Percentiles rank a stretch among this genome's conserved stretches.
Evolutionary conservation across 768 basidiomycete genomes (phyloP).

Genomic region (Austroboletus festivus): DNA sequence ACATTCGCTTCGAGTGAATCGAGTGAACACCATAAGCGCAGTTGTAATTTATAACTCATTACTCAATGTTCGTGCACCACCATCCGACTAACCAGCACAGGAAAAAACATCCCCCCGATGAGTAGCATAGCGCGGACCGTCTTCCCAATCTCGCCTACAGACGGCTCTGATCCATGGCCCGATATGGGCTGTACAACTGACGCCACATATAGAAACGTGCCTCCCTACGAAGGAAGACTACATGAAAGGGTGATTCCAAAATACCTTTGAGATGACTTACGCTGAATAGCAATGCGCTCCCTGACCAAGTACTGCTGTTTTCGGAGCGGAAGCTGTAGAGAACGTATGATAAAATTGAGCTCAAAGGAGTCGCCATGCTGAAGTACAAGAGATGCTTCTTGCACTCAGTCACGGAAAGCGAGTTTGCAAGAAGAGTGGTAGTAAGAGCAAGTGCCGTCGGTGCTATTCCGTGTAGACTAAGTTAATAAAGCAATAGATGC

Average conservation of each 20-base stretch:
- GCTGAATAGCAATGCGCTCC: slow-evolving; percentile 77
- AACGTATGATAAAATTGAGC: slow-evolving; percentile 74
- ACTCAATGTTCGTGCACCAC: slow-evolving; percentile 57
- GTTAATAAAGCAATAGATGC: neutral
- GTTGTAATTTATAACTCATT: neutral
- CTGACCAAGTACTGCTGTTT: slow-evolving; percentile 54
- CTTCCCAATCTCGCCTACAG: slow-evolving; percentile 43
- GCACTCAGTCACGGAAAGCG: slow-evolving; percentile 66
- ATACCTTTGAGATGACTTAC: slow-evolving; percentile 42
- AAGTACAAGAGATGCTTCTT: slow-evolving; percentile 76
- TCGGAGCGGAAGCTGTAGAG: slow-evolving; percentile 50
- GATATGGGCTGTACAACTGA: slow-evolving; percentile 82
- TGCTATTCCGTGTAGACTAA: slow-evolving; percentile 45
- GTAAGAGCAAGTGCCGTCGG: slow-evolving; percentile 90
- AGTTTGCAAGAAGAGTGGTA: slow-evolving; percentile 75
- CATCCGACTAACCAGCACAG: slow-evolving; percentile 55
- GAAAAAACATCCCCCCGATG: slow-evolving; percentile 67
- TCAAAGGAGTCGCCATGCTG: slow-evolving; percentile 78
- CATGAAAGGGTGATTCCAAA: slow-evolving; percentile 1
- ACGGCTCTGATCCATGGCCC: slow-evolving; percentile 36
- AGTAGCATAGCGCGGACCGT: slow-evolving; percentile 50
- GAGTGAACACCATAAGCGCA: neutral
- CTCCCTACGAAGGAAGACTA: slow-evolving; percentile 52
- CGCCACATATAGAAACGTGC: slow-evolving; percentile 93
- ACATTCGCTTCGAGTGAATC: slow-evolving; percentile 3